Conservation (phyloP, 2,329 filamentous ascomycete species). For the Trichophyton equinum region DNA sequence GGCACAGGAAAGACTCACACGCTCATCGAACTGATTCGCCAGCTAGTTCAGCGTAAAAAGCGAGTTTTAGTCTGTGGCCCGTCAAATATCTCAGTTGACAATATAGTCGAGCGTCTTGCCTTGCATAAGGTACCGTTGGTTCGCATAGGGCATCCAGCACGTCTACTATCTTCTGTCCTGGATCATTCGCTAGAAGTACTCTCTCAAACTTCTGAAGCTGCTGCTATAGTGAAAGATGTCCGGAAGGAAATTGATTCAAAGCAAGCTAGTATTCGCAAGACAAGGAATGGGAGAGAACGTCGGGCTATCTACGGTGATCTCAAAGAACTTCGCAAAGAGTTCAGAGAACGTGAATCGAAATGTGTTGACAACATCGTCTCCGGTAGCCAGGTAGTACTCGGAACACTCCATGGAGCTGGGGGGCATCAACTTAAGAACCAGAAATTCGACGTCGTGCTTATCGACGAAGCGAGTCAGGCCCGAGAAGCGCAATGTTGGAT, state of each 20-base stretch:
- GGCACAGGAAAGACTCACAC: constrained; percentile 97
- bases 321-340: constrained; percentile 77
- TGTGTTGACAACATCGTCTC: constrained; percentile 66
- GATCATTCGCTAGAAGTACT: constrained; percentile 84
- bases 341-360: constrained; percentile 65
- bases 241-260: constrained; percentile 87
- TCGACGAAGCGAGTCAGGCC: constrained; percentile 93
- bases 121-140: constrained; percentile 77
- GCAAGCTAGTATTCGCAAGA: constrained; percentile 78
- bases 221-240: constrained; percentile 77
- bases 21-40: constrained; percentile 86
- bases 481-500: constrained; percentile 97
- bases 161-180: constrained; percentile 75
- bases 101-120: constrained; percentile 85
- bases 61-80: constrained; percentile 88
- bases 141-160: constrained; percentile 81
- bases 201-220: constrained; percentile 80
- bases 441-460: constrained; percentile 82
- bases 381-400: constrained; percentile 74
- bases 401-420: constrained; percentile 84
- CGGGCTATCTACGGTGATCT: constrained; percentile 74
- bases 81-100: constrained; percentile 95
- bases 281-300: constrained; percentile 64
- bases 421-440: constrained; percentile 69
- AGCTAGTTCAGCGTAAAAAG: constrained; percentile 60